Evolutionary conservation across 202 grass and related monocot species (phyloP), one percentile per base, ranked within the genome.

Genomic region (Carex arenaria): DNA sequence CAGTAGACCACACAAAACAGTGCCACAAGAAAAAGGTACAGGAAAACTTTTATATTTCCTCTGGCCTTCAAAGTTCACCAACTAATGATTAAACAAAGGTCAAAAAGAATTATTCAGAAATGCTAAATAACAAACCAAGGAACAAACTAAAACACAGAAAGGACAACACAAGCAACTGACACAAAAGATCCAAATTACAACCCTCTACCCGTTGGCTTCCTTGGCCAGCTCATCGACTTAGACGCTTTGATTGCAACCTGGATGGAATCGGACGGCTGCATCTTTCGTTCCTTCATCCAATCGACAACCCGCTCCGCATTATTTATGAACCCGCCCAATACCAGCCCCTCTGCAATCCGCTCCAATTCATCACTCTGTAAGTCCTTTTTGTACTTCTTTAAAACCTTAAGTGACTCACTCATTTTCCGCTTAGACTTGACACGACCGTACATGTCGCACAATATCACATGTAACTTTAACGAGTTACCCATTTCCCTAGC

Each of bases 391-490:
- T 93, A 32, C 89, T 6, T 85, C 31, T 95, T 92, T 77, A 98
- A 86, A 62, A 98, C 77, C 89, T 90, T 98, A 61, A 95, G 85
- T 54, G 89, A 91, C 56, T 81, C 91, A 72, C 80, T 91, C 80
- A 82, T 78, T 84, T 90, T 95, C 52, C 88, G 80, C 68, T 88
- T 89, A 38, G 84, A 83, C 0, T 22, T 68, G 61, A 83, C 87
- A 64, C 86, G 93, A 9, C 91, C 89, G 20, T 98, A 98, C 90
- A 95, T 95, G 83, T 84, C 85, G 14, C 89, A 94, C 67, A 98
- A 92, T 61, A 85, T 89, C 52, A 98, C 85, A 87, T 93, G 93
- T 23, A 98, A 70, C 81, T 98, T 89, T 59, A 92, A 85, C 38
- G 82, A 89, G 15, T 89, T 79, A 79, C 93, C 95, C 8, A 74